These are phyloP conservation scores for Carpinus fangiana DNA, from an alignment of 306 rosid species.

Conservation along the genomic window DNA sequence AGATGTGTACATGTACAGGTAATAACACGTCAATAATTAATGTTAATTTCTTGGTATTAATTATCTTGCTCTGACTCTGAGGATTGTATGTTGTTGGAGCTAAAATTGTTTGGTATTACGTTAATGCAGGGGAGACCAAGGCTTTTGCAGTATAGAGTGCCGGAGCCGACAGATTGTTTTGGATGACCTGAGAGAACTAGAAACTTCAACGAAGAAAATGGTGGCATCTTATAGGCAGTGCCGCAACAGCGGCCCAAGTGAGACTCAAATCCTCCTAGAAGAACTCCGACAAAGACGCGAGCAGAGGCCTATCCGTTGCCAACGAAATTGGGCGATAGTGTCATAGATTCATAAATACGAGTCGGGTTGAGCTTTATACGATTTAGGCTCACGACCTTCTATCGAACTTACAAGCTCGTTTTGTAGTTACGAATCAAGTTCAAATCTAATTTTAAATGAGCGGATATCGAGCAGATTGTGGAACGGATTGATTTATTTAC, in stretches of 20 bases:
- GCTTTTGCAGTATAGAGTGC: constrained; percentile 52
- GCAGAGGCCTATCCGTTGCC: background rate
- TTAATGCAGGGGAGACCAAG: constrained; percentile 48
- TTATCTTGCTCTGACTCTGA: too few species aligned
- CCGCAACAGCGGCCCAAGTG: background rate
- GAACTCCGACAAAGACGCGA: background rate
- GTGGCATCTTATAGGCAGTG: constrained; percentile 29
- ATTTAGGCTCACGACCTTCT: too few species aligned
- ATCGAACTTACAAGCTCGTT: too few species aligned
- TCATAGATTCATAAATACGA: background rate
- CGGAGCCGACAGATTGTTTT: constrained; percentile 40
- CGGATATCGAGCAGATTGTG: too few species aligned
- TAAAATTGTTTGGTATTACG: background rate
- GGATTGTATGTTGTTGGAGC: background rate
- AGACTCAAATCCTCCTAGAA: background rate
- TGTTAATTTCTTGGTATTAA: too few species aligned
- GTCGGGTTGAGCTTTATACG: too few species aligned
- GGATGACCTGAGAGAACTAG: constrained; percentile 47
- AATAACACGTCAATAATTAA: background rate
- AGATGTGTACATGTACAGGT: constrained; percentile 66
- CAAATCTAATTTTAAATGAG: too few species aligned
- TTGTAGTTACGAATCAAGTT: too few species aligned
- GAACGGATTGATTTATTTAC: too few species aligned
- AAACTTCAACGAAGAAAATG: constrained; percentile 42
- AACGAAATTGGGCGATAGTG: background rate